These are phyloP conservation scores for Acanthochlamys bracteata DNA, from an alignment of 106 monocot genomes.

Conservation along the genomic window DNA sequence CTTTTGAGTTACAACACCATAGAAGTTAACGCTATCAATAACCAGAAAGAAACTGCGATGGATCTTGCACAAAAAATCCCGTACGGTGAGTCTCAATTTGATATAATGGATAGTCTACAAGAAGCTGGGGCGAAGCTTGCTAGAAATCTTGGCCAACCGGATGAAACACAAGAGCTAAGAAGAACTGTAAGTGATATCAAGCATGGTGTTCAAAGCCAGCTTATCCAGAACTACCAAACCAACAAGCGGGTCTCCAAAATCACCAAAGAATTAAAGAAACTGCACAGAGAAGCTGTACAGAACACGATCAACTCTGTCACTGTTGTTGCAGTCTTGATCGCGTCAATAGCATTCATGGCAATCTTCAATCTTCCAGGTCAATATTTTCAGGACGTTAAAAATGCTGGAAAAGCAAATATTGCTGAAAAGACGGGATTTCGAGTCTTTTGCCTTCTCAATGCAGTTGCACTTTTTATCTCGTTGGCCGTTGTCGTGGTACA, in stretches of 20 bases:
- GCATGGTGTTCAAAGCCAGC: conserved; percentile 76
- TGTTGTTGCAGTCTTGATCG: conserved; percentile 76
- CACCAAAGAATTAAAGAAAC: conserved; percentile 73
- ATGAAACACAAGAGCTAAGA: conserved; percentile 64
- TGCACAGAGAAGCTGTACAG: conserved; percentile 91
- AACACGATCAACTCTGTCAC: conserved; percentile 98
- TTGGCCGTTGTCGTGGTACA: conserved; percentile 90
- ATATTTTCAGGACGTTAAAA: conserved; percentile 25
- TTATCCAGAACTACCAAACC: conserved; percentile 76
- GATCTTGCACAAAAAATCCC: conserved; percentile 75
- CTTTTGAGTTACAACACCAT: conserved; percentile 50
- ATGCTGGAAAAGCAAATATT: conserved; percentile 53
- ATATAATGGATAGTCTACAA: conserved; percentile 48
- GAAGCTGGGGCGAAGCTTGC: conserved; percentile 76
- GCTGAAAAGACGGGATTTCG: conserved; percentile 38
- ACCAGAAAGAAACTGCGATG: conserved; percentile 73
- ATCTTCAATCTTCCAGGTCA: conserved; percentile 92
- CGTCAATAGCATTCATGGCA: conserved; percentile 88
- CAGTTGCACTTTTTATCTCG: conserved; percentile 81
- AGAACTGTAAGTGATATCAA: conserved; percentile 88
- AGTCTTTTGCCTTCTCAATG: conserved; percentile 76
- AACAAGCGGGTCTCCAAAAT: conserved; percentile 70
- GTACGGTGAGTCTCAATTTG: conserved; percentile 55
- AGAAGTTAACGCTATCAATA: conserved; percentile 78
- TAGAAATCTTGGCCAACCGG: conserved; percentile 39